These are phyloP conservation scores for Aspergillus fumigatiaffinis DNA, from an alignment of 2,329 filamentous ascomycete species.

Conservation along the genomic window DNA sequence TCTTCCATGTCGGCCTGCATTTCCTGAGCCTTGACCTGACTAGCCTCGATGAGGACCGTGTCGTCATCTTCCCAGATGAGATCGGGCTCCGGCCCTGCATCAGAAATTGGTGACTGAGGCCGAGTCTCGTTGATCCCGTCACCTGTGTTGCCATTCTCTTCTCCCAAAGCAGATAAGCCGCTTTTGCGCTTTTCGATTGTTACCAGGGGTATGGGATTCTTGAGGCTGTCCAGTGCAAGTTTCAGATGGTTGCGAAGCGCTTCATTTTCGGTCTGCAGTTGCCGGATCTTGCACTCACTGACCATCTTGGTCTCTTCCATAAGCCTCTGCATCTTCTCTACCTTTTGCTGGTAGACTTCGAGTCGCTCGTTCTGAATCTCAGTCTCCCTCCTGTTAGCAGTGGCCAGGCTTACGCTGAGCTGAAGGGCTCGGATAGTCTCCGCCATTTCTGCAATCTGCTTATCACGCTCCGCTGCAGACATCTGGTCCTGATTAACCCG, in stretches of 20 bases:
- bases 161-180: slow-evolving; percentile 45
- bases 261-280: slow-evolving; percentile 85
- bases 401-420: slow-evolving; percentile 61
- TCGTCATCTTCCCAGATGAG: slow-evolving; percentile 50
- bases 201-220: slow-evolving; percentile 75
- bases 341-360: slow-evolving; percentile 91
- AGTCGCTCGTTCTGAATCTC: slow-evolving; percentile 76
- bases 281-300: slow-evolving; percentile 88
- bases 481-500: slow-evolving; percentile 95
- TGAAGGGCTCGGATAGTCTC: slow-evolving; percentile 88
- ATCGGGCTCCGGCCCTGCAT: slow-evolving; percentile 30
- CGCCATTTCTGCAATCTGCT: slow-evolving; percentile 89
- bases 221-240: slow-evolving; percentile 77
- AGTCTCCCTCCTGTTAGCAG: slow-evolving; percentile 69
- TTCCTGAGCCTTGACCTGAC: slow-evolving; percentile 50
- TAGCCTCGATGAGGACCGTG: slow-evolving; percentile 46
- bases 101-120: slow-evolving; percentile 24
- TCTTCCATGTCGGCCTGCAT: slow-evolving; percentile 83
- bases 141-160: slow-evolving; percentile 57
- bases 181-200: slow-evolving; percentile 30
- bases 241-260: slow-evolving; percentile 82
- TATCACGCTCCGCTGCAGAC: slow-evolving; percentile 86
- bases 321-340: slow-evolving; percentile 83
- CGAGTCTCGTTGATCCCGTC: slow-evolving; percentile 40
- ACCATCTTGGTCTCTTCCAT: slow-evolving; percentile 94